Conservation (phyloP, 495 filamentous ascomycete genomes). For the Margaritispora aquatica region DNA sequence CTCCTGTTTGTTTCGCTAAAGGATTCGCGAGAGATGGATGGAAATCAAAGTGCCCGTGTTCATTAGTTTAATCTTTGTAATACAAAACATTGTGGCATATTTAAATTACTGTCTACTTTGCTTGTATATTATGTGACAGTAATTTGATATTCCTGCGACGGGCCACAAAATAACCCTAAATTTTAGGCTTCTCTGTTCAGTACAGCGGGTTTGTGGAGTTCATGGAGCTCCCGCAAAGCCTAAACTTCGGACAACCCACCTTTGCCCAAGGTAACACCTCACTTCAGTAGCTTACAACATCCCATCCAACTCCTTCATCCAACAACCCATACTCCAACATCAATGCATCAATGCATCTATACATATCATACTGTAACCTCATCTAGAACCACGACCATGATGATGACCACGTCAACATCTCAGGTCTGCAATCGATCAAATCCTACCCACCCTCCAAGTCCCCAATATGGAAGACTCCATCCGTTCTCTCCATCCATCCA, state of each 20-base stretch:
- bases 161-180: neutral
- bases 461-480: neutral
- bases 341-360: neutral
- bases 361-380: neutral
- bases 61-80: neutral
- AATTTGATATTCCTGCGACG: neutral
- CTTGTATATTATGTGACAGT: neutral
- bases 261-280: no score
- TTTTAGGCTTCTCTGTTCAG: neutral
- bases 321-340: neutral
- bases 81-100: neutral
- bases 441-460: neutral
- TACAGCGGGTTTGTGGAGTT: neutral
- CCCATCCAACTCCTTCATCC: no score
- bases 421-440: neutral
- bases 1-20: no score
- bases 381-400: neutral
- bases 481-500: neutral
- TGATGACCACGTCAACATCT: neutral
- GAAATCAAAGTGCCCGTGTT: neutral
- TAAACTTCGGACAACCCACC: neutral
- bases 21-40: neutral
- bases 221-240: neutral
- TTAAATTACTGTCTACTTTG: neutral
- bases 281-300: no score